Percentiles rank a stretch among this genome's conserved stretches.
These are phyloP conservation scores for Ilex paraguariensis DNA, from an alignment of 305 asterid species.

Conservation along the genomic window DNA sequence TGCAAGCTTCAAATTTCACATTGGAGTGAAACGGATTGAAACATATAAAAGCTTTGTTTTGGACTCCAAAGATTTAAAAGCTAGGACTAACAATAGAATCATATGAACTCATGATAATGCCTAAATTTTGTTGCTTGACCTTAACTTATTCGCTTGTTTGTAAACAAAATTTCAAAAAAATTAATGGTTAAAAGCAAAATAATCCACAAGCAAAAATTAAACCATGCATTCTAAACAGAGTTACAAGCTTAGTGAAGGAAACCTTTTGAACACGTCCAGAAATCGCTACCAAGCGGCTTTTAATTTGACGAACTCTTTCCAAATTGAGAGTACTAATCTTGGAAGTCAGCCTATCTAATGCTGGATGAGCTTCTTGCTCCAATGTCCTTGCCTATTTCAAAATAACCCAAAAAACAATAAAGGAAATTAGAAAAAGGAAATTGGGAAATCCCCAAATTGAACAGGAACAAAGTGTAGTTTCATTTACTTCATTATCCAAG, in stretches of 20 bases:
- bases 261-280: constrained; percentile 99
- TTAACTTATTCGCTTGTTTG: too few relatives aligned
- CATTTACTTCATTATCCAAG: constrained; percentile 80
- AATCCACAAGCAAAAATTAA: neutral
- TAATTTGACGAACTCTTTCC: constrained; percentile 95
- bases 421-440: constrained; percentile 4
- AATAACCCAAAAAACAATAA: constrained; percentile 11
- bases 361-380: constrained; percentile 99
- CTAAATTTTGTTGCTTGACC: too few relatives aligned
- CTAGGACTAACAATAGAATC: too few relatives aligned
- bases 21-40: too few relatives aligned
- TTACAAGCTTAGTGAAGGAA: constrained; percentile 13
- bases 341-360: constrained; percentile 81
- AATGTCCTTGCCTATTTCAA: constrained; percentile 77
- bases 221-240: neutral
- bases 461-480: constrained; percentile 1
- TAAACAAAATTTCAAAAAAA: too few relatives aligned
- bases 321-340: constrained; percentile 93
- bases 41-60: too few relatives aligned
- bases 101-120: too few relatives aligned
- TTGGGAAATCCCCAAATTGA: neutral
- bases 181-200: too few relatives aligned
- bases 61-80: too few relatives aligned
- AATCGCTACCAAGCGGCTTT: constrained; percentile 91
- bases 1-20: too few relatives aligned